A percentile compares a stretch with the other conserved stretches of the same genome.
These are phyloP conservation scores for Carex myosuroides DNA, from an alignment of 176 grass and related monocot genomes.

Conservation along the genomic window DNA sequence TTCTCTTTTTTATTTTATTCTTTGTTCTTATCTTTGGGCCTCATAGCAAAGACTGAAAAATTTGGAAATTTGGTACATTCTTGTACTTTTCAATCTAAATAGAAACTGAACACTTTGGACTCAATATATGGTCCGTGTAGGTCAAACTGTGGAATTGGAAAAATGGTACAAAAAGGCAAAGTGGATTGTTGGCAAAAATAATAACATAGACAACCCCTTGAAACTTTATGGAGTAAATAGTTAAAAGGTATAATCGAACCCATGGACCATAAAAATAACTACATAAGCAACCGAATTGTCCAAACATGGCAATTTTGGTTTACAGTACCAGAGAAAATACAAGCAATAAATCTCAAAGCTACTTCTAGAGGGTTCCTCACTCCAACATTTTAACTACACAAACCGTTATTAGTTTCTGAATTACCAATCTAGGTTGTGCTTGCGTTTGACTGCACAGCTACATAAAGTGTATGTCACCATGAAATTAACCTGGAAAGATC, in stretches of 20 bases:
- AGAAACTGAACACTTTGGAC: background rate
- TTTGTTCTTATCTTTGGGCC: background rate
- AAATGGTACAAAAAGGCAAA: background rate
- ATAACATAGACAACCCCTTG: background rate
- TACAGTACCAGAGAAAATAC: no score
- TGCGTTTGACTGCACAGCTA: no score
- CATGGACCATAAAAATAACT: background rate
- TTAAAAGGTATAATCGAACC: background rate
- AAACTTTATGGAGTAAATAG: background rate
- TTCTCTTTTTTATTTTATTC: background rate
- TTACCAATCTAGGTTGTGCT: no score
- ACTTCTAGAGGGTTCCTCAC: no score
- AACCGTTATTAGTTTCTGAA: no score
- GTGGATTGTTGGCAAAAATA: background rate
- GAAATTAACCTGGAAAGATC: background rate
- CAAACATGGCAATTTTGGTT: background rate
- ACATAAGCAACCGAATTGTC: background rate
- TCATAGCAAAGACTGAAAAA: background rate
- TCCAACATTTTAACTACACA: no score
- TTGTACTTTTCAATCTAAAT: background rate
- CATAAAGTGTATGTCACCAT: no score
- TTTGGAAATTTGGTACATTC: background rate
- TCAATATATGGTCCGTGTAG: no score
- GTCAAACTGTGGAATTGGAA: background rate
- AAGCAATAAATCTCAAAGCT: no score